Base-by-base conservation (phyloP, 202 grass and related monocot species). In the Alloteropsis angusta region DNA sequence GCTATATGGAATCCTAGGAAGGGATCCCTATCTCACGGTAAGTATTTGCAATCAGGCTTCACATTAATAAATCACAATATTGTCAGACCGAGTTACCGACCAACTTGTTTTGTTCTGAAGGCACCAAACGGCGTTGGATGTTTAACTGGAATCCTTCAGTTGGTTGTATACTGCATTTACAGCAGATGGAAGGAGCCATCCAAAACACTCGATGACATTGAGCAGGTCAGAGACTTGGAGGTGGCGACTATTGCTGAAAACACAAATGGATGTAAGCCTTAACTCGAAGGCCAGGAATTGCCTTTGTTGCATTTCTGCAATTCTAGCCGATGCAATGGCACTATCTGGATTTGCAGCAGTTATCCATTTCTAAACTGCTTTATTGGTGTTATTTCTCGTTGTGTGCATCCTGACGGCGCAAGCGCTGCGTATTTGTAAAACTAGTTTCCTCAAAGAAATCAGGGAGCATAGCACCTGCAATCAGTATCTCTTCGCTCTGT, bases 81-180 rank as follows among this genome's bases (percentile, higher is more conserved):
- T 14, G 4, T 66, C 38, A 65, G 21, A 35, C 42, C 49, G 59
- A 84, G 26, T 6, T 53, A 45, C 43, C 8, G 4, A 45, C 15
- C 42, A 18, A 39, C 7, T 58, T 84, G 12, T 80, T 81, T 87
- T 52, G n/a, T 55, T 76, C 3, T 80, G 70, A 89, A 93, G 93
- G 48, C 58, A 77, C 90, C 93, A 66, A 97, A 87, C 71, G 38
- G 60, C 22, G 49, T 93, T 12, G 93, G 93, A 26, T 85, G 85
- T 52, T 69, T 89, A 45, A 83, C 86, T 54, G 83, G 87, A 53
- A 68, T 89, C 28, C 74, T 97, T 82, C 93, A 93, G 77, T 56
- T 93, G 60, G 65, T 83, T 48, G 74, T 97, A 32, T 90, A 97
- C 73, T 85, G 56, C 54, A 83, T 93, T 38, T 97, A 97, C 45